A percentile compares a stretch with the other conserved stretches of the same genome.
These are phyloP conservation scores for Metschnikowia continentalis DNA, from an alignment of 805 yeast genomes.

Conservation along the genomic window DNA sequence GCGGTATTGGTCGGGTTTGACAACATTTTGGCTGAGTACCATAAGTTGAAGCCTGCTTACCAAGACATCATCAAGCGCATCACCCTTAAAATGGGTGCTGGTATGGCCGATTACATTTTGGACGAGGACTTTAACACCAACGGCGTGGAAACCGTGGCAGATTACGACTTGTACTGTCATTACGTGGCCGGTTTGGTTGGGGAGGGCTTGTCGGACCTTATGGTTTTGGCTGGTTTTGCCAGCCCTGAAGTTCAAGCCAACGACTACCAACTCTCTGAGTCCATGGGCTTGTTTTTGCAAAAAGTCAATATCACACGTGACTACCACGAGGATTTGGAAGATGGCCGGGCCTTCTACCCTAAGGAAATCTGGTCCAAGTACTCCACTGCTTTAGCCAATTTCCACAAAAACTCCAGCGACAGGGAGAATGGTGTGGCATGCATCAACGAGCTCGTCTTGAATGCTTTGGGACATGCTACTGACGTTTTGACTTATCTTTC, in stretches of 20 bases:
- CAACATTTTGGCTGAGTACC: conserved; percentile 63
- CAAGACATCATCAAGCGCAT: conserved; percentile 76
- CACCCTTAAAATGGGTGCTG: conserved; percentile 86
- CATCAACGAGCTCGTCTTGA: conserved; percentile 73
- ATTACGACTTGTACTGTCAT: conserved; percentile 89
- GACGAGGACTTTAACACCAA: conserved; percentile 72
- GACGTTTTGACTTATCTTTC: conserved; percentile 76
- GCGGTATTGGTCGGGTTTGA: conserved; percentile 78
- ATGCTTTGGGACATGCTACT: conserved; percentile 72
- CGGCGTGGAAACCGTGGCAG: conserved; percentile 75
- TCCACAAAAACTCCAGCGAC: conserved; percentile 41
- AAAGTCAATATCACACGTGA: conserved; percentile 96
- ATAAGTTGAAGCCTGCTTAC: conserved; percentile 66
- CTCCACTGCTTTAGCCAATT: conserved; percentile 58
- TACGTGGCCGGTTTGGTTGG: conserved; percentile 98
- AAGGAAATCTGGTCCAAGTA: conserved; percentile 87
- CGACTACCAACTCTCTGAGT: conserved; percentile 57
- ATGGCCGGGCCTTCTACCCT: conserved; percentile 96
- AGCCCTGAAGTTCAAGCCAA: conserved; percentile 45
- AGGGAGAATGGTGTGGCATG: conserved; percentile 66
- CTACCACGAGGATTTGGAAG: conserved; percentile 84
- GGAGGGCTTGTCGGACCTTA: conserved; percentile 84
- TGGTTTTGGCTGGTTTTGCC: conserved; percentile 72
- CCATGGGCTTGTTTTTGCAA: conserved; percentile 94
- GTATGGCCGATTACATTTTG: conserved; percentile 91